Base-by-base conservation (phyloP, 1,284 basidiomycete species). In the Ganoderma sinense region DNA sequence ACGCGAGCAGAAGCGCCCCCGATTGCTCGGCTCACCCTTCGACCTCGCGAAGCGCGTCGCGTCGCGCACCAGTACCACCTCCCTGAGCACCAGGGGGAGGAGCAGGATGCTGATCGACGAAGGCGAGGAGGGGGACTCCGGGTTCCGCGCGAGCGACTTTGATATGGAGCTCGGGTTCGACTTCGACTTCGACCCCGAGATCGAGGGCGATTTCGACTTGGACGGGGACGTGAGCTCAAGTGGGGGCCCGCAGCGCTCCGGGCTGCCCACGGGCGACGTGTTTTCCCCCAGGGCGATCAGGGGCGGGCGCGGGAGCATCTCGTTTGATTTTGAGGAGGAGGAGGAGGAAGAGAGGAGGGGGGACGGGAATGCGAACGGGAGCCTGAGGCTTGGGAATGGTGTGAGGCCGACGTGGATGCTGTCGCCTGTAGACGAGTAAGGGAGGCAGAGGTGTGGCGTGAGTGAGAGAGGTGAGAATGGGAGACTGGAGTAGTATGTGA, bases 1-100 rank as follows among this genome's bases (percentile, higher is more conserved):
- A 18, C 78, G 77, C 61, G 75, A 78, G 43, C 70, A 73, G 11
- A 80, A 80, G 68, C 78, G 79, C 16, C 78, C 78, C 8, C 77
- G 78, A 1, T 73, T 80, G 7, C 75, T 76, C 48, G 73, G 72
- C 20, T 75, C 75, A 2, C 76, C 75, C 14, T 76, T 76, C 65
- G 74, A 76, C 56, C 73, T 71, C 43, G 51, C 65, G 6, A 75
- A 72, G 64, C 71, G 67, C 20, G 70, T 74, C 60, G 68, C 69
- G 41, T 63, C 68, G 23, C 72, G 70, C 36, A 4, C 53, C 53
- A n/a, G n/a, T n/a, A 13, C 53, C 16, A 1, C 16, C 29, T 56
- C 4, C 8, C 48, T 29, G 58, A 16, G 10, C 31, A 63, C 55
- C 59, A 23, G n/a, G 59, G 33, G 31, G 26, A 60, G 60, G 56